Percentiles rank a stretch among this genome's conserved stretches.
Evolutionary conservation across 345 rosid genomes (phyloP).

Genomic region (Corchorus capsularis): DNA sequence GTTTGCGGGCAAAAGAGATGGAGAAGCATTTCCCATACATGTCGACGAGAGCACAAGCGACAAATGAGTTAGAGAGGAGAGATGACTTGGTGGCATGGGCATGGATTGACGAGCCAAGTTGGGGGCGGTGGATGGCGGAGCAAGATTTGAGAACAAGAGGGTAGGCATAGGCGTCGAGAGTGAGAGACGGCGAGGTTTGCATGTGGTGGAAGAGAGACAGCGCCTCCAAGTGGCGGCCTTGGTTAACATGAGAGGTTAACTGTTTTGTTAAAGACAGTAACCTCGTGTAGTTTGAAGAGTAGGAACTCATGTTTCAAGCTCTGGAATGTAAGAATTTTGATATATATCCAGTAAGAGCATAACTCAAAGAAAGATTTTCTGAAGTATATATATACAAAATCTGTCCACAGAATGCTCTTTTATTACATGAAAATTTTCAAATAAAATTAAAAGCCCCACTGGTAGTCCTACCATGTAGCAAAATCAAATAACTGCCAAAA

Average conservation of each 20-base stretch:
- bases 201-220: slow-evolving; percentile 51
- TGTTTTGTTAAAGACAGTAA: slow-evolving; percentile 23
- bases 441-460: background rate
- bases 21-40: slow-evolving; percentile 58
- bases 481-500: background rate
- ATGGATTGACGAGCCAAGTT: slow-evolving; percentile 48
- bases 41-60: slow-evolving; percentile 50
- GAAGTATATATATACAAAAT: slow-evolving; percentile 4
- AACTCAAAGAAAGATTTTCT: background rate
- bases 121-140: slow-evolving; percentile 43
- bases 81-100: slow-evolving; percentile 42
- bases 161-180: slow-evolving; percentile 60
- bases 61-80: slow-evolving; percentile 49
- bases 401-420: background rate
- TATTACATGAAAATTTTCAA: slow-evolving; percentile 6
- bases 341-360: no score
- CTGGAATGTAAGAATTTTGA: no score
- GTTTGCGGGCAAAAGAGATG: slow-evolving; percentile 42
- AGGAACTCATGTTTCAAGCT: slow-evolving; percentile 28
- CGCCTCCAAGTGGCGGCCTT: slow-evolving; percentile 52
- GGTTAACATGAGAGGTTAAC: slow-evolving; percentile 44
- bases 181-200: slow-evolving; percentile 45
- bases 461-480: background rate
- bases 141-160: slow-evolving; percentile 68
- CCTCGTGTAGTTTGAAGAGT: slow-evolving; percentile 33